phyloP scores from a whole-genome alignment of 495 filamentous ascomycete species.

The Neurospora sp. region DNA sequence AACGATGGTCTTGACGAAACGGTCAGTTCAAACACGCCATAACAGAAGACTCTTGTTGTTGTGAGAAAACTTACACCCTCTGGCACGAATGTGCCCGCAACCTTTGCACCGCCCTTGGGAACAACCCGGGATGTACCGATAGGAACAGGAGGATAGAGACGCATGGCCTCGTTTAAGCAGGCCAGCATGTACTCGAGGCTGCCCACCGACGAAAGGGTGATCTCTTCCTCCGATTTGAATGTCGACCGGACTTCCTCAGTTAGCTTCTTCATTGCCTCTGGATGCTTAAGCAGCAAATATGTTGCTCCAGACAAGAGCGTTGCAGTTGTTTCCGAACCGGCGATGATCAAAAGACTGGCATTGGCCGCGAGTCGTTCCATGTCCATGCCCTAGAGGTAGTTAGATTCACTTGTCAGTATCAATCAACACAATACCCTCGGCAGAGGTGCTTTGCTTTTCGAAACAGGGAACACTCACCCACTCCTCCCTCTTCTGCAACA shows the following conservation, averaged over 20 bases:
- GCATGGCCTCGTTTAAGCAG: conserved; percentile 43
- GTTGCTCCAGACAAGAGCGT: conserved; percentile 35
- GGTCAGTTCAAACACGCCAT: not conserved
- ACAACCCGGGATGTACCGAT: conserved; percentile 34
- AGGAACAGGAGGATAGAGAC: conserved; percentile 44
- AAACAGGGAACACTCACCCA: conserved; percentile 3
- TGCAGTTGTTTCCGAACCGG: conserved; percentile 45
- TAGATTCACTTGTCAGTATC: not conserved
- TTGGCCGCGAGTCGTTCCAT: conserved; percentile 14
- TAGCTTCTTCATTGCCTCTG: conserved; percentile 28
- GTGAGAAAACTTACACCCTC: conserved; percentile 19
- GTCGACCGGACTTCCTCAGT: conserved; percentile 36
- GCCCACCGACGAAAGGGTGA: conserved; percentile 33
- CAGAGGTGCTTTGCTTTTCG: no score
- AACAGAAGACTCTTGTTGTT: conserved; percentile 2
- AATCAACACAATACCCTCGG: not conserved
- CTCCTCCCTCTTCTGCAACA: conserved; percentile 30
- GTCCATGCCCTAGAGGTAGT: conserved; percentile 5
- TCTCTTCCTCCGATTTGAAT: conserved; percentile 37
- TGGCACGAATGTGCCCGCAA: conserved; percentile 35
- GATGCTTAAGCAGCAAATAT: conserved; percentile 39
- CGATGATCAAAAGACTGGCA: conserved; percentile 15
- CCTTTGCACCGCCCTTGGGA: conserved; percentile 32
- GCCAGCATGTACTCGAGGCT: conserved; percentile 43
- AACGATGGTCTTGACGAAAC: conserved; percentile 32